Evolutionary conservation across 2,329 filamentous ascomycete genomes (phyloP).

Genomic region (Epichloe amarillans): DNA sequence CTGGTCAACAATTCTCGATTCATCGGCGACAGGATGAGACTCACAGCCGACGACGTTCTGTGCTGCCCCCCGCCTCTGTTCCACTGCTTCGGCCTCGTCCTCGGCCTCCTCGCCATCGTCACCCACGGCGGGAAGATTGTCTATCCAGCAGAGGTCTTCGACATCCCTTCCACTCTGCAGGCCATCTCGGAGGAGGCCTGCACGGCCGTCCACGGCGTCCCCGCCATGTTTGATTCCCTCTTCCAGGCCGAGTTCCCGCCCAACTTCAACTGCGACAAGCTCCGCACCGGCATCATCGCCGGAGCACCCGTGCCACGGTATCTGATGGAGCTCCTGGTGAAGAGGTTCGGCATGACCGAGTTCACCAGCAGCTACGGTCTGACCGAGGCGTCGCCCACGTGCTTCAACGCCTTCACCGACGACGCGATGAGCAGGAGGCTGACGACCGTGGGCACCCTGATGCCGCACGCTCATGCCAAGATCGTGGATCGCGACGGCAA

Average conservation of each 20-base stretch:
- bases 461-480: conserved; percentile 67
- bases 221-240: conserved; percentile 68
- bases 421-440: conserved; percentile 55
- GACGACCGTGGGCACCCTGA: conserved; percentile 60
- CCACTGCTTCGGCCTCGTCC: conserved; percentile 73
- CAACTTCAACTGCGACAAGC: conserved; percentile 32
- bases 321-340: conserved; percentile 59
- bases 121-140: conserved; percentile 67
- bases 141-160: conserved; percentile 63
- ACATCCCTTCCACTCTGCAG: conserved; percentile 49
- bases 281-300: conserved; percentile 68
- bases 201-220: conserved; percentile 69
- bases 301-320: conserved; percentile 64
- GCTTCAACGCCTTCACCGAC: conserved; percentile 67
- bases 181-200: conserved; percentile 54
- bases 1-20: conserved; percentile 55
- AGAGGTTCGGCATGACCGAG: conserved; percentile 60
- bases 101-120: conserved; percentile 58
- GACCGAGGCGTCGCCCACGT: conserved; percentile 67
- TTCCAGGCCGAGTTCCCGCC: conserved; percentile 31
- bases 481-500: conserved; percentile 56
- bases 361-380: conserved; percentile 60
- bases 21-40: conserved; percentile 60
- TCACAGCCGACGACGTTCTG: conserved; percentile 52
- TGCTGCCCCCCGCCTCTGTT: conserved; percentile 77